Percentiles rank a stretch among this genome's conserved stretches.
These are phyloP conservation scores for Beauveria pseudobassiana DNA, from an alignment of 2,329 filamentous ascomycete genomes.

Conservation along the genomic window DNA sequence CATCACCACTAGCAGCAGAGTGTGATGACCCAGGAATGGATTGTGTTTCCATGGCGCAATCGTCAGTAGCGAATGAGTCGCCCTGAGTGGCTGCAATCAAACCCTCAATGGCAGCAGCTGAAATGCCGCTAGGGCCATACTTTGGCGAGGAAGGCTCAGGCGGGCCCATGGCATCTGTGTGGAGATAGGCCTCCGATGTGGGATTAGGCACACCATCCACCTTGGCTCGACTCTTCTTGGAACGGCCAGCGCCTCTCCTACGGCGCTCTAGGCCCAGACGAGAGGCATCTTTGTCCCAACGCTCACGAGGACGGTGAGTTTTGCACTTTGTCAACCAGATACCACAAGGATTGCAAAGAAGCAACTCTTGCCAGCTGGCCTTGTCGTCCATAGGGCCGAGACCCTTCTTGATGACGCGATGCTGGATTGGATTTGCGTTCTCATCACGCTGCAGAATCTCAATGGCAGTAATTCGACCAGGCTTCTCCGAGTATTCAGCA, in stretches of 20 bases:
- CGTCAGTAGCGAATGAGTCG: conserved; percentile 15
- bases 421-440: conserved; percentile 54
- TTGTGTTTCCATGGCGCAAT: conserved; percentile 13
- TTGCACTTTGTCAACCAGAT: conserved; percentile 91
- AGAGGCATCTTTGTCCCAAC: conserved; percentile 65
- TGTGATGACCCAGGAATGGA: conserved; percentile 39
- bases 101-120: background rate
- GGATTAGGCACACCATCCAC: conserved; percentile 36
- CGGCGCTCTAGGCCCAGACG: conserved; percentile 44
- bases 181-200: conserved; percentile 47
- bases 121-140: conserved; percentile 8
- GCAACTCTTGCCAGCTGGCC: conserved; percentile 59
- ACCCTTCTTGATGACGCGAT: conserved; percentile 73
- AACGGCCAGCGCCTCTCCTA: conserved; percentile 37
- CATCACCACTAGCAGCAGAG: conserved; percentile 49
- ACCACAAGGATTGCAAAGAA: conserved; percentile 92
- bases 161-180: conserved; percentile 45
- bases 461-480: conserved; percentile 67
- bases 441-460: conserved; percentile 57
- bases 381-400: conserved; percentile 56
- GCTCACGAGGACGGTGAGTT: conserved; percentile 71
- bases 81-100: background rate
- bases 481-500: conserved; percentile 64
- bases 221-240: conserved; percentile 43
- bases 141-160: conserved; percentile 32